These are phyloP conservation scores for Cruciata laevipes DNA, from an alignment of 257 asterid species.

Conservation along the genomic window DNA sequence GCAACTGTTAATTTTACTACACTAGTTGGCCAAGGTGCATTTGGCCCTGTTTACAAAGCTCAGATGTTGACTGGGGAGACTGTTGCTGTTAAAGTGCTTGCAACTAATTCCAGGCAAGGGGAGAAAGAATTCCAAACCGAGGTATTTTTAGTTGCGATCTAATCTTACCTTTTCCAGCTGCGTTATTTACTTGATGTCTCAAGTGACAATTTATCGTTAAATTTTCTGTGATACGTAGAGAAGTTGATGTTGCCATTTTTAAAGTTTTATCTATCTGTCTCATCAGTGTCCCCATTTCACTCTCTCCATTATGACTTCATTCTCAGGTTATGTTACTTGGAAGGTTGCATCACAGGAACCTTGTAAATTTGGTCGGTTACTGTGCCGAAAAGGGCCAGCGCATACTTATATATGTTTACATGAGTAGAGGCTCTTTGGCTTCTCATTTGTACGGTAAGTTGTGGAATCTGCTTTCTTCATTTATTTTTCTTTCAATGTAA, in stretches of 20 bases:
- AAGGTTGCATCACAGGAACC: constrained; percentile 93
- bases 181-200: neutral
- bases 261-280: neutral
- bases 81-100: constrained; percentile 92
- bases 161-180: neutral
- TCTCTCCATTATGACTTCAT: constrained; percentile 5
- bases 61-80: constrained; percentile 74
- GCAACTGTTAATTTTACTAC: constrained; percentile 84
- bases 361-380: constrained; percentile 92
- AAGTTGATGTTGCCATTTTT: neutral
- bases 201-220: neutral
- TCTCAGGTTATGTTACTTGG: constrained; percentile 82
- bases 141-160: constrained; percentile 33
- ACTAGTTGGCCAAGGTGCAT: constrained; percentile 90
- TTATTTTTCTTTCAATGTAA: neutral
- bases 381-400: constrained; percentile 91
- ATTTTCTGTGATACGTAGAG: neutral
- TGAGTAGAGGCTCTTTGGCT: constrained; percentile 92
- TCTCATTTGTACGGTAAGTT: constrained; percentile 83
- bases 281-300: neutral
- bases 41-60: constrained; percentile 88
- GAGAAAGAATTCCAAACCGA: constrained; percentile 91
- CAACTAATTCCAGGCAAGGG: constrained; percentile 90
- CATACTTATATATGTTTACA: constrained; percentile 83
- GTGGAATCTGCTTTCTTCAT: neutral